Percentiles rank a stretch among this genome's conserved stretches.
Evolutionary conservation across 140 eudicot species (phyloP).

Genomic region (Cichorium intybus): DNA sequence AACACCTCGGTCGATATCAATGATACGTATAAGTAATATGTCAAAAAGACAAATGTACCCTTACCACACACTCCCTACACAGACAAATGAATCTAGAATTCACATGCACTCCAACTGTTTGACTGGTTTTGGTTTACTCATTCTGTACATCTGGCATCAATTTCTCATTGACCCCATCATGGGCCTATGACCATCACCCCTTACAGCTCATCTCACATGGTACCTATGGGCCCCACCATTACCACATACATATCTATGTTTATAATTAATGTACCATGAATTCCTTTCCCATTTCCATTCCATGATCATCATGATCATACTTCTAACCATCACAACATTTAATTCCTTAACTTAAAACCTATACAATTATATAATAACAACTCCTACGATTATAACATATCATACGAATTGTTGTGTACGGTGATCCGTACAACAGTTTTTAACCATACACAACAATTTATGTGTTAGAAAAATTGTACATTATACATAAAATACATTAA

Average conservation of each 20-base stretch:
- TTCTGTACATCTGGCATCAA: constrained; percentile 49
- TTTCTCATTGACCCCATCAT: constrained; percentile 47
- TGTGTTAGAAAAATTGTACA: too few species aligned
- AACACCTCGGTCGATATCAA: background rate
- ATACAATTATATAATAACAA: too few species aligned
- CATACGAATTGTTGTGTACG: too few species aligned
- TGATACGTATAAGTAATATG: background rate
- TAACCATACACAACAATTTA: too few species aligned
- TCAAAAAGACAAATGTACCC: constrained; percentile 22
- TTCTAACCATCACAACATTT: constrained; percentile 12
- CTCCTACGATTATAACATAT: background rate
- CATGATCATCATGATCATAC: constrained; percentile 20
- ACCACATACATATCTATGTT: constrained; percentile 13
- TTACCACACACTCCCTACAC: background rate
- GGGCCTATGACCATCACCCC: constrained; percentile 35
- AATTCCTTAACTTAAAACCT: too few species aligned
- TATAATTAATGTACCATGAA: constrained; percentile 14
- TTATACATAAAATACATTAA: too few species aligned
- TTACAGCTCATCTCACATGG: constrained; percentile 59
- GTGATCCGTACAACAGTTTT: too few species aligned
- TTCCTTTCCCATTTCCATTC: background rate
- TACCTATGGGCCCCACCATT: constrained; percentile 34
- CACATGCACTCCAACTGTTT: constrained; percentile 44
- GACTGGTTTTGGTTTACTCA: constrained; percentile 45
- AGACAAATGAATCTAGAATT: constrained; percentile 27